A percentile compares a stretch with the other conserved stretches of the same genome.
Evolutionary conservation across 352 stramenopile genomes (phyloP).

Genomic region (Globisporangium barbulae): DNA sequence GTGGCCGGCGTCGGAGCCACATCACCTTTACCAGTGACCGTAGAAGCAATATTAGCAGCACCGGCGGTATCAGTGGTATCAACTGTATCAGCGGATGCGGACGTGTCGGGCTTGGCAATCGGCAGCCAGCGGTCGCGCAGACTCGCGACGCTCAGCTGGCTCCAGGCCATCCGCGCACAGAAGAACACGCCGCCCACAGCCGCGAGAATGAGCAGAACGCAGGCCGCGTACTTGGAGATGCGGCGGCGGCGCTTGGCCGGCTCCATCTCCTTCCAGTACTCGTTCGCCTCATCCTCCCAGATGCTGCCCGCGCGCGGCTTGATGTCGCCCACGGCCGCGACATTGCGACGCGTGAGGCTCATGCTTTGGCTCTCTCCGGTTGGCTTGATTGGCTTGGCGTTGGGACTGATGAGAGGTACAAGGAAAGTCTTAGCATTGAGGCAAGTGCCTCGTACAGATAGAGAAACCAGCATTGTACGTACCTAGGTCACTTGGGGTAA

Average conservation of each 20-base stretch:
- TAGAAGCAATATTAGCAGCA: not conserved
- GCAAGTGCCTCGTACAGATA: not conserved
- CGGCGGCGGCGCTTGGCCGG: slow-evolving; percentile 36
- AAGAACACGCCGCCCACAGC: slow-evolving; percentile 22
- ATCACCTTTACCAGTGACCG: not conserved
- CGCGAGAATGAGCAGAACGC: slow-evolving; percentile 22
- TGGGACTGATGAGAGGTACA: not conserved
- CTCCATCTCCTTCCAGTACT: slow-evolving; percentile 80
- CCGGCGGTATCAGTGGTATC: not conserved
- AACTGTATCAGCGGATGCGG: not conserved
- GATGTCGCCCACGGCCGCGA: slow-evolving; percentile 25
- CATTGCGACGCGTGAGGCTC: slow-evolving; percentile 49
- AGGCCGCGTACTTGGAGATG: slow-evolving; percentile 26
- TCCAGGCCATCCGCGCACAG: slow-evolving; percentile 6
- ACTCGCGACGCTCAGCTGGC: not conserved
- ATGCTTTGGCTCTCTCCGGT: slow-evolving; percentile 15
- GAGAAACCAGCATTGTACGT: not conserved
- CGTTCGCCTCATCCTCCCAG: slow-evolving; percentile 61
- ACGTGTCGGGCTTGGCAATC: not conserved
- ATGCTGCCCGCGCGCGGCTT: slow-evolving; percentile 34
- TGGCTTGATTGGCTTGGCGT: not conserved
- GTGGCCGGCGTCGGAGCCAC: slow-evolving; percentile 12
- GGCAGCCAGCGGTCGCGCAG: not conserved
- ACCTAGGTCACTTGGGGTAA: not conserved
- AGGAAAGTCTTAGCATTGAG: too few relatives aligned